Conservation (phyloP, 2,329 filamentous ascomycete species). For the Talaromyces sp. region DNA sequence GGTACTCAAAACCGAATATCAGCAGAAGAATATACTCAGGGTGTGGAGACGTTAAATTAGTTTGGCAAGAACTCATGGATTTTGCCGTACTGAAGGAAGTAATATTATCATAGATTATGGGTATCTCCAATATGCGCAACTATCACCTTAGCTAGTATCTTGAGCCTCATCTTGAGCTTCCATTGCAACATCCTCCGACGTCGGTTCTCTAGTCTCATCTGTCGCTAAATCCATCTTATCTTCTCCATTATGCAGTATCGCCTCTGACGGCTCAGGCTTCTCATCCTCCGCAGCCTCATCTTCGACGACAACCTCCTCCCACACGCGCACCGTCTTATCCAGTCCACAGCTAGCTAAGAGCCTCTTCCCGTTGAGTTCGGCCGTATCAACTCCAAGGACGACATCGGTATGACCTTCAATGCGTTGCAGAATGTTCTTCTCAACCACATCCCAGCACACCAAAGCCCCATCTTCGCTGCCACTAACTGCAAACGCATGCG, state of each 20-base stretch:
- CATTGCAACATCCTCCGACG: background rate
- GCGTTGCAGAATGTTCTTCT: constrained; percentile 76
- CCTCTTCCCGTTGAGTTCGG: constrained; percentile 48
- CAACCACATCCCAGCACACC: constrained; percentile 85
- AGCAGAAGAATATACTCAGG: background rate
- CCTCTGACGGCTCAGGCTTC: constrained; percentile 10
- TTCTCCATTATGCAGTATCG: background rate
- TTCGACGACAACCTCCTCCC: constrained; percentile 47
- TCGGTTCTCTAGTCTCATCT: background rate
- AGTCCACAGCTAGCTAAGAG: constrained; percentile 62
- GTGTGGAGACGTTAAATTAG: background rate
- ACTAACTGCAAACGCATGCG: constrained; percentile 67
- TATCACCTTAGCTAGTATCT: background rate
- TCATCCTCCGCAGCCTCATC: constrained; percentile 8
- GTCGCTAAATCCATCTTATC: constrained; percentile 10
- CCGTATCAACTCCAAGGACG: constrained; percentile 61
- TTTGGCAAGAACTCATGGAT: background rate
- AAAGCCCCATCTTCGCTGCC: constrained; percentile 86
- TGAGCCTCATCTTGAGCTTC: constrained; percentile 2
- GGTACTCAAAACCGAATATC: background rate
- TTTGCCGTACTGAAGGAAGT: background rate
- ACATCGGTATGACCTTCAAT: constrained; percentile 58
- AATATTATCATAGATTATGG: background rate
- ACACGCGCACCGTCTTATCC: constrained; percentile 62
- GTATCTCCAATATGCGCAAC: background rate